Base-by-base conservation (phyloP, 2,329 filamentous ascomycete species). In the Ascochyta fabae region DNA sequence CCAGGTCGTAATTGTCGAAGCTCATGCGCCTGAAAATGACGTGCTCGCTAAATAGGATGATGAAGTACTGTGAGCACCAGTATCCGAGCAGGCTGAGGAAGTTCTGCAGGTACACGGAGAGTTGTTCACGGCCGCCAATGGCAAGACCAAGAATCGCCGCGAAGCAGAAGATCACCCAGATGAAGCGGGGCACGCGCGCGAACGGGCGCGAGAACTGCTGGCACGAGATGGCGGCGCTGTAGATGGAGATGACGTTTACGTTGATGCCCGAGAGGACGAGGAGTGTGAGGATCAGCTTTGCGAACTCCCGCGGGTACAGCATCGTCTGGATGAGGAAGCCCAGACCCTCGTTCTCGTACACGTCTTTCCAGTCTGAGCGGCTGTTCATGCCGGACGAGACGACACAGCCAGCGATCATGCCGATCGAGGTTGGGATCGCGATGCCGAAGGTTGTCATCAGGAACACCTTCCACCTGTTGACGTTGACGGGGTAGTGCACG, bases 201-300 rank as follows among this genome's bases (percentile, higher is more conserved):
- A 79, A 77, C 24, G 77, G 77, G 48, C 78, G 75, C 24, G 78
- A 76, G 60, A 83, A 78, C 62, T 80, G 76, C 69, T 80, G 78
- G 58, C 79, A 75, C 19, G 75, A 76, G 12, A 81, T 71, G 2
- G 78, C 79, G 16, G 75, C 75, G 44, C 71, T 76, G 67, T 81
- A 92, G 72, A 79, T 78, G 64, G 78, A 79, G 1, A 78, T 78
- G 59, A 78, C 78, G 65, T 79, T 79, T 59, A 78, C 78, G 55
- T 77, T 78, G 59, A 80, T 75, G 50, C 78, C 78, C 46, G 74
- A 76, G 38, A 80, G 67, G 1, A 78, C 76, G 39, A 79, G 73
- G 12, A 80, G 66, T 19, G 78, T 74, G 23, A 79, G 76, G 41
- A 78, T 76, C 63, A 83, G 78, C 53, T 83, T 82, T 29, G 79